Evolutionary conservation across 495 filamentous ascomycete genomes (phyloP).

Genomic region (Sordaria brevicollis): DNA sequence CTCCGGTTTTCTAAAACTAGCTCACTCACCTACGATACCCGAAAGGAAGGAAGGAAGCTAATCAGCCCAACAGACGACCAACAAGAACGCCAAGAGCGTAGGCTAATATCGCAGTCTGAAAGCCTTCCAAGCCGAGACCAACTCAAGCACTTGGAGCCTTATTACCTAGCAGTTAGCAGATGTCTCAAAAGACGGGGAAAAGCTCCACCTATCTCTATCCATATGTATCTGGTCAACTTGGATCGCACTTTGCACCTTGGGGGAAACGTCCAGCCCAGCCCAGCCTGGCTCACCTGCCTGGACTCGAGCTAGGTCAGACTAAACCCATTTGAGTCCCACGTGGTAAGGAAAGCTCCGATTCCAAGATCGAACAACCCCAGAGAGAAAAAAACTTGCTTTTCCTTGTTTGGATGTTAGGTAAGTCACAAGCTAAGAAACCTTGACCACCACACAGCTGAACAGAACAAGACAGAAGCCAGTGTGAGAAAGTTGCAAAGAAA

Average conservation of each 20-base stretch:
- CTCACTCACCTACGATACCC: too few relatives aligned
- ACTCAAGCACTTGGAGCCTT: too few relatives aligned
- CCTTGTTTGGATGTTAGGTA: background rate
- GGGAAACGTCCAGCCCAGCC: background rate
- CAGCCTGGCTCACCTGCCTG: too few relatives aligned
- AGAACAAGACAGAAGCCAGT: too few relatives aligned
- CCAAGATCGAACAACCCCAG: background rate
- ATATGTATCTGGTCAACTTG: too few relatives aligned
- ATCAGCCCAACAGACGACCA: background rate
- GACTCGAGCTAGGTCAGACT: background rate
- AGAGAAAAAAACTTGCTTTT: background rate
- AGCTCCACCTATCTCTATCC: background rate
- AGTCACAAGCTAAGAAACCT: background rate
- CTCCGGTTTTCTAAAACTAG: background rate
- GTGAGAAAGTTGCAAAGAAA: too few relatives aligned
- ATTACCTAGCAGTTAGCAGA: background rate
- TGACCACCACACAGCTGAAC: background rate
- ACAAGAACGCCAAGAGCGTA: background rate
- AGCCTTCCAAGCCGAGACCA: too few relatives aligned
- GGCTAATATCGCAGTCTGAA: too few relatives aligned
- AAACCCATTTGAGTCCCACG: background rate
- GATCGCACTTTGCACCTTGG: too few relatives aligned
- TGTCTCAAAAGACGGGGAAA: background rate
- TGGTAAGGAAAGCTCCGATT: background rate
- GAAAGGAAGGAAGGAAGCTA: too few relatives aligned